phyloP scores from a whole-genome alignment of 306 rosid genomes.

The Cicer chorassanicum region DNA sequence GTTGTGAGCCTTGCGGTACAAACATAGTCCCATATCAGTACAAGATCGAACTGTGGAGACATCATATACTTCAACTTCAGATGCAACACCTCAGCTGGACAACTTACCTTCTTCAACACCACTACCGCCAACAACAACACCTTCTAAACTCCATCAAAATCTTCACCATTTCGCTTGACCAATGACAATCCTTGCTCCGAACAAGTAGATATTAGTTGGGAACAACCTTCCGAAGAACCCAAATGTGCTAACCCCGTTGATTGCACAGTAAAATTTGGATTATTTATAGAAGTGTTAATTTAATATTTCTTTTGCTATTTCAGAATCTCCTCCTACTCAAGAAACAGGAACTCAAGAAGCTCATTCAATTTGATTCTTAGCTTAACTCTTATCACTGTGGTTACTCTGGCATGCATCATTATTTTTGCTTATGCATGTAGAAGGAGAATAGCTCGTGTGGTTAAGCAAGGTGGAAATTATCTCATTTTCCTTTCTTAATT shows the following conservation, averaged over 20 bases:
- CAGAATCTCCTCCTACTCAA: not conserved
- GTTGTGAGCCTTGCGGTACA: too few species aligned
- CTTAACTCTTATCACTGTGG: not conserved
- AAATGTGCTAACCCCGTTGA: constrained; percentile 15
- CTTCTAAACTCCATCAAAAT: not conserved
- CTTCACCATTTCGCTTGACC: not conserved
- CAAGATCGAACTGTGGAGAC: too few species aligned
- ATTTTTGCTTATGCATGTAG: not conserved
- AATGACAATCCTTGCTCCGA: not conserved
- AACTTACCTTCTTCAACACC: too few species aligned
- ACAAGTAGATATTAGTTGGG: constrained; percentile 43
- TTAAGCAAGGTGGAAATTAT: not conserved
- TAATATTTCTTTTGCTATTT: not conserved
- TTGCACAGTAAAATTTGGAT: constrained; percentile 35
- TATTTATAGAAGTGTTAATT: not conserved
- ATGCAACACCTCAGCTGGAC: too few species aligned
- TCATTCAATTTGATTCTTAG: constrained; percentile 1
- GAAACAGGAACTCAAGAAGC: not conserved
- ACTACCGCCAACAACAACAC: too few species aligned
- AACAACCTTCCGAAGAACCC: constrained; percentile 32
- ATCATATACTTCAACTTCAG: too few species aligned
- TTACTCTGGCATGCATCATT: not conserved
- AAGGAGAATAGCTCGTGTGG: not conserved
- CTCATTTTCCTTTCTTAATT: not conserved
- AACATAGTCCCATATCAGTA: too few species aligned